A percentile compares a stretch with the other conserved stretches of the same genome.
These are phyloP conservation scores for Closterium sp. DNA, from an alignment of 139 green algal species.

Conservation along the genomic window DNA sequence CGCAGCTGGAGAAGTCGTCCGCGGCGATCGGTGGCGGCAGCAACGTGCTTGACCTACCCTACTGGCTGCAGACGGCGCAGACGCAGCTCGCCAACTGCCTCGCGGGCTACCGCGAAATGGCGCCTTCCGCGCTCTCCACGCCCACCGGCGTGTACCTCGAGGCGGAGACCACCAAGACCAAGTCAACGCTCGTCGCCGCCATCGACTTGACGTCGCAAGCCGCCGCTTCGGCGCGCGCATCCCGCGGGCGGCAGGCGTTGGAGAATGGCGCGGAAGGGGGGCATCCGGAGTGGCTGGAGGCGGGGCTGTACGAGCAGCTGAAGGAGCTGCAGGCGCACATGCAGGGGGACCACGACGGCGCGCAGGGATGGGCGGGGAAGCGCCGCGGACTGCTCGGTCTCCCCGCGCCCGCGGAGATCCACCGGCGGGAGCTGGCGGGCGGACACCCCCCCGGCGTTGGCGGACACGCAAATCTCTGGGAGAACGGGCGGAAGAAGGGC, in stretches of 20 bases:
- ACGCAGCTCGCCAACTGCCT: neutral
- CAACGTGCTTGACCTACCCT: neutral
- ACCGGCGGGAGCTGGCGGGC: neutral
- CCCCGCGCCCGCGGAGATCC: neutral
- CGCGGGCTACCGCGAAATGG: neutral
- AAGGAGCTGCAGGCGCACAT: slow-evolving; percentile 8
- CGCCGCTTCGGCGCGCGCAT: neutral
- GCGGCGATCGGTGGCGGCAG: neutral
- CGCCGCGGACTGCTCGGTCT: neutral
- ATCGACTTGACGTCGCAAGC: neutral
- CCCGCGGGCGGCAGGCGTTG: neutral
- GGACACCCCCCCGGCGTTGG: no score
- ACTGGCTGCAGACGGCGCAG: neutral
- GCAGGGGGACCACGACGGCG: neutral
- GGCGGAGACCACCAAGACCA: neutral
- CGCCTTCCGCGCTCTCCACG: neutral
- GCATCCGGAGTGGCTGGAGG: neutral
- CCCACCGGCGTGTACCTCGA: neutral
- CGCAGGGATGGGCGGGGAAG: neutral
- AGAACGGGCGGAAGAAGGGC: neutral
- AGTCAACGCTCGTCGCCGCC: slow-evolving; percentile 4
- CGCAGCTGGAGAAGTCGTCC: neutral
- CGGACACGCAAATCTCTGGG: neutral
- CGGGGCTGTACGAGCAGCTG: neutral
- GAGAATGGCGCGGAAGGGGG: neutral